Percentiles rank a stretch among this genome's conserved stretches.
Conservation (phyloP, 129 eudicot species). For the Tanacetum coccineum region DNA sequence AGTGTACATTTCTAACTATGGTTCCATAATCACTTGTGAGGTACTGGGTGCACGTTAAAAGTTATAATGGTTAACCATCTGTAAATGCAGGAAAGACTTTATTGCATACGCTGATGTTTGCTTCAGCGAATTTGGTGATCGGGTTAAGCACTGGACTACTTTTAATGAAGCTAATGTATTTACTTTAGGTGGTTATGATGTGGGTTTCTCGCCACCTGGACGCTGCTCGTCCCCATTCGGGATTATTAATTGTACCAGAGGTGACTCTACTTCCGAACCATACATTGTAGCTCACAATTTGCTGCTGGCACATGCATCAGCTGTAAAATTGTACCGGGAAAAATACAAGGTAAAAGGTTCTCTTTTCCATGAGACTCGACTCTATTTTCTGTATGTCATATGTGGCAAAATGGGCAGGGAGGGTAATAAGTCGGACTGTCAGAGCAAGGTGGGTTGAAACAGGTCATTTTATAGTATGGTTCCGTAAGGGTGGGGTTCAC, state of each 20-base stretch:
- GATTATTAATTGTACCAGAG: constrained; percentile 21
- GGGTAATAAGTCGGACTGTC: not conserved
- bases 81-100: constrained; percentile 44
- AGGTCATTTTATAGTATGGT: not conserved
- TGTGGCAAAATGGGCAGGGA: not conserved
- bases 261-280: constrained; percentile 54
- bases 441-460: not conserved
- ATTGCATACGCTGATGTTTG: constrained; percentile 58
- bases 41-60: not conserved
- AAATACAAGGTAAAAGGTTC: constrained; percentile 55
- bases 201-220: constrained; percentile 42
- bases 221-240: constrained; percentile 56
- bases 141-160: constrained; percentile 77
- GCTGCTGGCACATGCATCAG: constrained; percentile 67
- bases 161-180: constrained; percentile 52
- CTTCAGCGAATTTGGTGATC: constrained; percentile 73
- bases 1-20: constrained; percentile 38
- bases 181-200: constrained; percentile 44
- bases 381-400: not conserved
- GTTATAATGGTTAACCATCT: not conserved
- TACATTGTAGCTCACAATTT: constrained; percentile 58
- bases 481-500: not conserved
- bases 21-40: constrained; percentile 10
- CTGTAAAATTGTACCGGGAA: constrained; percentile 37
- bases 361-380: not conserved